Evolutionary conservation across 805 yeast genomes (phyloP).

Genomic region (Jamesozyma hellenica): DNA sequence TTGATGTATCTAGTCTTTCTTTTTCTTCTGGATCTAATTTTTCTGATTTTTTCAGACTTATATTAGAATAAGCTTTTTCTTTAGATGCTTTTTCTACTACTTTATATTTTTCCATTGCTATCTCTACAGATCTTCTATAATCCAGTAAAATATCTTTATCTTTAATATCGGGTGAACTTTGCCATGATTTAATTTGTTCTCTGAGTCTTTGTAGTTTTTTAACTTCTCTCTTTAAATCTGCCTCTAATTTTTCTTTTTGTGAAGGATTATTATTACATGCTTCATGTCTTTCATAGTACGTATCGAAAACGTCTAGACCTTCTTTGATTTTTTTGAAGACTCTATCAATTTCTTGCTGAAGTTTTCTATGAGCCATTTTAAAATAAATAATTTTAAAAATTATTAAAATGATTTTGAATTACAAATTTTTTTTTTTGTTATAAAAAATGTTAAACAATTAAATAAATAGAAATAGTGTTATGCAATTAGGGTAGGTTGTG

Average conservation of each 20-base stretch:
- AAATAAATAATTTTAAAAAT: not conserved
- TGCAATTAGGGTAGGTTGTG: too few species aligned
- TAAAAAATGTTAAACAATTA: too few species aligned
- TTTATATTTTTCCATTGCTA: conserved; percentile 92
- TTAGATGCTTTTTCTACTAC: conserved; percentile 89
- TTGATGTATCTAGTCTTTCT: conserved; percentile 64
- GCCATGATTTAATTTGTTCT: conserved; percentile 94
- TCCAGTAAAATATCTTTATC: conserved; percentile 79
- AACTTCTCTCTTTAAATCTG: conserved; percentile 88
- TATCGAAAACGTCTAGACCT: conserved; percentile 80
- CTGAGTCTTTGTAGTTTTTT: conserved; percentile 86
- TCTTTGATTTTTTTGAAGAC: conserved; percentile 80
- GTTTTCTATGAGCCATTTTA: conserved; percentile 37
- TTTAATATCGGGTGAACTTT: conserved; percentile 81
- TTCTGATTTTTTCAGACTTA: conserved; percentile 65
- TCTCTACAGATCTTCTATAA: conserved; percentile 57
- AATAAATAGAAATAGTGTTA: too few species aligned
- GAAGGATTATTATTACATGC: conserved; percentile 66
- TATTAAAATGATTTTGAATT: too few species aligned
- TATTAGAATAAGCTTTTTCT: conserved; percentile 88
- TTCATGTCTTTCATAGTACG: conserved; percentile 75
- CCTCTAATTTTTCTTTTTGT: conserved; percentile 87
- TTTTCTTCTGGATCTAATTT: conserved; percentile 67
- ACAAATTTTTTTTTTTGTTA: too few species aligned
- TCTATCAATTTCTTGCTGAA: conserved; percentile 74